Evolutionary conservation across 2,329 filamentous ascomycete genomes (phyloP), one percentile per base, ranked within the genome.

Genomic region (Ophiobolus disseminans): DNA sequence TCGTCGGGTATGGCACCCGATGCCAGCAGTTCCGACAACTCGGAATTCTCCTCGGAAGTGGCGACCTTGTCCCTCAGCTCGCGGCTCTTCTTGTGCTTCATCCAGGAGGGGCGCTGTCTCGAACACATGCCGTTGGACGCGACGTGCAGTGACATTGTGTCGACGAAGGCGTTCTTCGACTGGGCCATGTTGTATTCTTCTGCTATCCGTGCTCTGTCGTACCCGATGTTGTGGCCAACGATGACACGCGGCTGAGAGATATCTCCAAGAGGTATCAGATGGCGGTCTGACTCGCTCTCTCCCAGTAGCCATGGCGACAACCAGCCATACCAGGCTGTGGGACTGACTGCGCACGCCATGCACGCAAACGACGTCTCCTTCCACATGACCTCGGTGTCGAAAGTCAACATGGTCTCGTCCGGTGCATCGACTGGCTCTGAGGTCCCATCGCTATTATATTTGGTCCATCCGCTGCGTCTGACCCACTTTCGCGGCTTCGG

Each of bases 81-180:
- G 48, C 88, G 83, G 57, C 88, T 91, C 76, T 99, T 99, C 69
- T 91, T 89, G 73, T 96, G 90, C 72, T 90, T 95, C 87, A 97
- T 91, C 94, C 94, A 99, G 0, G 90, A 96, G 7, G 95, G 94
- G 40, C 94, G 84, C 73, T 99, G 94, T 58, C 89, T 87, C 17
- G 94, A 97, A 74, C 94, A 99, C 94, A 99, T 99, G 54, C 94
- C 94, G 69, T 99, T 99, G 19, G 96, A 93, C 2, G 95, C 95
- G 6, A 96, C 93, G 70, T 99, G 94, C 16, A 99, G 78, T 1
- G 93, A 97, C 94, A 99, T 99, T 22, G 94, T 99, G 70, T 99
- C 94, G 41, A 99, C 75, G 69, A 96, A 99, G 34, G 85, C 88
- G 60, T 91, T 97, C 30, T 86, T 84, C 1, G 90, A 88, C 71